A percentile compares a stretch with the other conserved stretches of the same genome.
Conservation (phyloP, 805 yeast genomes). For the Osmozyma mogii region DNA sequence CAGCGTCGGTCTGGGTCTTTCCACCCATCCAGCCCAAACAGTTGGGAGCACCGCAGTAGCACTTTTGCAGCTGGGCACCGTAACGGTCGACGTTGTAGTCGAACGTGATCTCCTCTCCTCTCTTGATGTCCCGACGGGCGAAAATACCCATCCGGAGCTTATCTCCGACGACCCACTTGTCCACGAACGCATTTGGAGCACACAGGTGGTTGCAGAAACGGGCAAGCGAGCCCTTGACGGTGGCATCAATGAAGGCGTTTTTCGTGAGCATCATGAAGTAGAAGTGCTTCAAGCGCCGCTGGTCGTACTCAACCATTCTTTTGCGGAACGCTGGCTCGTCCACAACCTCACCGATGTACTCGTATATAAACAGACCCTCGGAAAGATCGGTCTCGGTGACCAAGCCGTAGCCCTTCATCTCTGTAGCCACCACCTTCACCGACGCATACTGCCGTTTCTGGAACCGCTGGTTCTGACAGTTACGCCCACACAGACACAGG, state of each 20-base stretch:
- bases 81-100: slow-evolving; percentile 93
- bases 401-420: slow-evolving; percentile 83
- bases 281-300: slow-evolving; percentile 65
- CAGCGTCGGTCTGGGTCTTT: slow-evolving; percentile 91
- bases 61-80: slow-evolving; percentile 90
- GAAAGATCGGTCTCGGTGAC: slow-evolving; percentile 55
- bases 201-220: slow-evolving; percentile 94
- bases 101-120: slow-evolving; percentile 87
- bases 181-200: slow-evolving; percentile 89
- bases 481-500: slow-evolving; percentile 60
- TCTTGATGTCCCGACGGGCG: slow-evolving; percentile 60
- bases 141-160: slow-evolving; percentile 92
- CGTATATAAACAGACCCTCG: slow-evolving; percentile 72
- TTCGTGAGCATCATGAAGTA: slow-evolving; percentile 94
- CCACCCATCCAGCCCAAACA: slow-evolving; percentile 95
- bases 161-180: slow-evolving; percentile 94
- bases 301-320: slow-evolving; percentile 69
- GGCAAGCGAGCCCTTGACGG: slow-evolving; percentile 79
- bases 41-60: slow-evolving; percentile 89
- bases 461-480: slow-evolving; percentile 83
- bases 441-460: slow-evolving; percentile 67
- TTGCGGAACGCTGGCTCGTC: slow-evolving; percentile 68
- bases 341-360: slow-evolving; percentile 90
- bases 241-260: slow-evolving; percentile 92
- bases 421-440: slow-evolving; percentile 79